Base-by-base conservation (phyloP, 1,284 basidiomycete species). In the Apiotrichum gamsii region DNA sequence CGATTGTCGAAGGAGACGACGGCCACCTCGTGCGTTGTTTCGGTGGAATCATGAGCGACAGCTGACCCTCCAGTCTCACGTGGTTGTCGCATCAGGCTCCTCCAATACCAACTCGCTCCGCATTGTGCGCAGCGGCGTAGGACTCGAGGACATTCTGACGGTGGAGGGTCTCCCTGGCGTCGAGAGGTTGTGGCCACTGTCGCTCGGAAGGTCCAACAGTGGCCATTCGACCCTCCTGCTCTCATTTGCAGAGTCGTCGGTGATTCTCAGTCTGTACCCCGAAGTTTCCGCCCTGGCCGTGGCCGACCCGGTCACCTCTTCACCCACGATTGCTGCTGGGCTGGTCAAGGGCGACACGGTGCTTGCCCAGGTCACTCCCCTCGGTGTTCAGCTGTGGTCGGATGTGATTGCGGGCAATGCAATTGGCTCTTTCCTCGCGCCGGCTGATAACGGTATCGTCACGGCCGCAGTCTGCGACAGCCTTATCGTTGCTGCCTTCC, bases 61-160 rank as follows among this genome's bases (percentile, higher is more conserved):
- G 4, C 25, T 24, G 21, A 18, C n/a, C n/a, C 25, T 5, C 3
- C 62, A 87, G 83, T 80, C 80, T 13, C 83, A 91, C 64, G 79
- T 96, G 38, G 81, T 97, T 3, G 87, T 90, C 0, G 90, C 89
- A 55, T 94, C 90, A 3, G 94, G 94, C 2, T 85, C 83, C 0
- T 79, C 80, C 16, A 89, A 82, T 52, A 80, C 82, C 1, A 91
- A 93, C 8, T 84, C 85, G 10, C 65, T 98, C 9, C 82, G 88
- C 31, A 72, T 93, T 21, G 79, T 97, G 9, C 78, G 88, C 49
- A 90, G 83, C 52, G 93, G 93, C 3, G 90, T 89, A 1, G 85
- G 89, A 46, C 82, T 94, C 59, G 77, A 82, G 43, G 83, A 86
- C 56, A 58, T 81, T 5, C 80, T 83, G 0, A 69, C 70, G 20